Evolutionary conservation across 2,329 filamentous ascomycete species (phyloP), one percentile per base, ranked within the genome.

Genomic region (Pseudogymnoascus sp.): DNA sequence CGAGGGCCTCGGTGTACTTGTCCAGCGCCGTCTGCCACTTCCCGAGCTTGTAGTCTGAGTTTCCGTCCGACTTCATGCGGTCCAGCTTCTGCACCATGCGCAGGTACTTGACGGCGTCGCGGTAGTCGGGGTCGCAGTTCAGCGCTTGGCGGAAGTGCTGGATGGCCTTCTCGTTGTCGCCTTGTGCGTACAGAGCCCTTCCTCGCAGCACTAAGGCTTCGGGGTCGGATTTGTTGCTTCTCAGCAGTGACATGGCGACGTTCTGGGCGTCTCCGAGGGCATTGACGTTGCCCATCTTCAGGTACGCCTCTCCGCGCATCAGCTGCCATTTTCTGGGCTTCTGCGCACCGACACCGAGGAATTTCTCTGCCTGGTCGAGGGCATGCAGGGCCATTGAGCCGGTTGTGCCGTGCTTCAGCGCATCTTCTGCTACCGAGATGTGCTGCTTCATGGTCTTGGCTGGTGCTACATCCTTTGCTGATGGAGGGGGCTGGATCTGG

Each of bases 321-420:
- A 97, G 80, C 73, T 89, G 90, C 95, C 95, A 99, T 77, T 95
- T 95, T 73, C 93, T 86, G 38, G 95, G 95, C 77, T 88, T 90
- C 70, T 84, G 81, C 21, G 91, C 91, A n/a, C 85, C 84, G 10
- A 80, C 71, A 10, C 91, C 93, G 4, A 99, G 83, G 2, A 88
- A 83, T 72, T 88, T 88, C 73, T 95, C 91, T 7, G 95, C 95
- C 77, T 95, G 89, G 70, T 97, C 93, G 42, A 99, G 83, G 8
- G 92, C 93, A 75, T 95, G 91, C 62, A 96, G 81, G 14, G 90
- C 91, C 93, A 97, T 95, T 23, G 92, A 96, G 50, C 91, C 91
- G 59, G 89, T 87, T 1, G 88, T 90, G 59, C 91, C 90, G 62
- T 86, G 84, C 62, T 84, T 80, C 59, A 97, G 78, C 7, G 88